Percentiles rank a stretch among this genome's conserved stretches.
Conservation (phyloP, 345 rosid species). For the Hevea brasiliensis region DNA sequence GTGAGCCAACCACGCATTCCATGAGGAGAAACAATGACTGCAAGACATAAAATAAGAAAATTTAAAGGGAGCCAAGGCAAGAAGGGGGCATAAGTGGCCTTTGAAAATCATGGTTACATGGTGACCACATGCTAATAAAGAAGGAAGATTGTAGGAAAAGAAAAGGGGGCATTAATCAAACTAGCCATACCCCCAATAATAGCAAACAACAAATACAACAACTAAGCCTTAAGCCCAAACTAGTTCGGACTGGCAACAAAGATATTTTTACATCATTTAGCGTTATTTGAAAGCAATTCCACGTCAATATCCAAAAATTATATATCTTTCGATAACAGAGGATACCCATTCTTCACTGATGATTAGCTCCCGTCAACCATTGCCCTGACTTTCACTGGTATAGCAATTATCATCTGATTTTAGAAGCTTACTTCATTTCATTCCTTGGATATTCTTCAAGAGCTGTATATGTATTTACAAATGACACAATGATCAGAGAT, state of each 20-base stretch:
- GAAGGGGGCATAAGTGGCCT: constrained; percentile 14
- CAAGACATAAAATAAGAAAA: constrained; percentile 31
- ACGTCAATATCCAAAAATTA: too few species aligned
- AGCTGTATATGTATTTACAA: constrained; percentile 37
- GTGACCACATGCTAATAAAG: background rate
- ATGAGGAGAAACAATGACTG: constrained; percentile 96
- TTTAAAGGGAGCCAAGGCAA: constrained; percentile 25
- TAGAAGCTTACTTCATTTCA: too few species aligned
- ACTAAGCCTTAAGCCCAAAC: too few species aligned
- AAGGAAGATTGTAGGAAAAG: background rate
- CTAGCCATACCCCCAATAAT: background rate
- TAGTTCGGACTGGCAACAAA: too few species aligned
- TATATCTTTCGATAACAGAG: background rate
- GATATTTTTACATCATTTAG: too few species aligned
- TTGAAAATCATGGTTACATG: constrained; percentile 5
- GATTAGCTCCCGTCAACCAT: too few species aligned
- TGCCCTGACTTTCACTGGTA: background rate
- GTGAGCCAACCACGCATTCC: constrained; percentile 93
- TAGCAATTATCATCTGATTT: too few species aligned
- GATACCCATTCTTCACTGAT: too few species aligned
- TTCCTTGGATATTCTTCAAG: constrained; percentile 3
- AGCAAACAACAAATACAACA: too few species aligned
- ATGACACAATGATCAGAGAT: constrained; percentile 53
- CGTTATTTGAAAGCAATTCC: too few species aligned
- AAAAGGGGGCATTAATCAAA: background rate